Evolutionary conservation across 176 grass and related monocot species (phyloP).

Genomic region (Oryza glaberrima): DNA sequence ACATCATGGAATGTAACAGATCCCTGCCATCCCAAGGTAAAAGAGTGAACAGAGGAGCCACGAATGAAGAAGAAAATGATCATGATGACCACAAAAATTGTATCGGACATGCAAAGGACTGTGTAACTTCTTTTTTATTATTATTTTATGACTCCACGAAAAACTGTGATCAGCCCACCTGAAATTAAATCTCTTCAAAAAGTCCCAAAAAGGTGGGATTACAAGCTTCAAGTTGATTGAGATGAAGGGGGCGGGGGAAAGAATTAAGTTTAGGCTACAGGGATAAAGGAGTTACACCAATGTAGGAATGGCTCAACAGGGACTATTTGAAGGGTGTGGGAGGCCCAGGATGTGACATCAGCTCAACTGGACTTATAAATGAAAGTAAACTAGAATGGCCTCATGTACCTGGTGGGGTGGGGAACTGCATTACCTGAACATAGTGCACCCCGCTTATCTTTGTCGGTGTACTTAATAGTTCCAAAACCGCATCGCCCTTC

Average conservation of each 20-base stretch:
- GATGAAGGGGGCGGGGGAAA: not conserved
- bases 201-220: not conserved
- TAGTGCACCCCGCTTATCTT: slow-evolving; percentile 98
- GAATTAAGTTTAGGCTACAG: not conserved
- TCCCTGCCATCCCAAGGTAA: slow-evolving; percentile 58
- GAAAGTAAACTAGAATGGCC: not conserved
- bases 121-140: not conserved
- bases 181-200: not conserved
- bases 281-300: not conserved
- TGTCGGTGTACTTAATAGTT: slow-evolving; percentile 90
- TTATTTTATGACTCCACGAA: not conserved
- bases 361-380: not conserved
- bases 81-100: slow-evolving; percentile 9
- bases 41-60: slow-evolving; percentile 30
- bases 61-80: slow-evolving; percentile 15
- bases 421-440: slow-evolving; percentile 68
- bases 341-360: not conserved
- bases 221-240: not conserved
- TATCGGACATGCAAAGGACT: not conserved
- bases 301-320: not conserved
- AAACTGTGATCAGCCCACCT: not conserved
- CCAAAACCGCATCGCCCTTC: slow-evolving; percentile 82
- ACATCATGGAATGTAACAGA: slow-evolving; percentile 93
- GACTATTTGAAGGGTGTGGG: not conserved
- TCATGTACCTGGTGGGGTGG: not conserved